Percentiles rank a stretch among this genome's conserved stretches.
These are phyloP conservation scores for Termitomyces sp. DNA, from an alignment of 768 basidiomycete species.

Conservation along the genomic window DNA sequence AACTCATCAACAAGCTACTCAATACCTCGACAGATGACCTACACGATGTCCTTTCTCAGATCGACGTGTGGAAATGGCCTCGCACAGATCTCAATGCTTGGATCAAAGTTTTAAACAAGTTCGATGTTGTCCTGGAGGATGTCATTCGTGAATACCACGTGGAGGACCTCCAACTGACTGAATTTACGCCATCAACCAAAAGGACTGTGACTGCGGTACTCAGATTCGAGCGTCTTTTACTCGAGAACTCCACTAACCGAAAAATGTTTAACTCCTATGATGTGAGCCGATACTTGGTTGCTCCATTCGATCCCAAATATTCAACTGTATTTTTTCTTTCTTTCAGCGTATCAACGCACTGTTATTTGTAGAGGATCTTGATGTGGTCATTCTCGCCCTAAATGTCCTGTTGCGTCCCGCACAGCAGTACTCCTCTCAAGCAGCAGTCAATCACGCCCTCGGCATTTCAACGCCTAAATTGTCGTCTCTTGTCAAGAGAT, in stretches of 20 bases:
- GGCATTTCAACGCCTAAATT: slow-evolving; percentile 79
- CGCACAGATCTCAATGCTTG: slow-evolving; percentile 96
- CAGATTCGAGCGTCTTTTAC: slow-evolving; percentile 80
- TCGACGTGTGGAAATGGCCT: slow-evolving; percentile 90
- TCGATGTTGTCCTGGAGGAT: slow-evolving; percentile 85
- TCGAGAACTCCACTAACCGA: slow-evolving; percentile 97
- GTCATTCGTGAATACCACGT: slow-evolving; percentile 83
- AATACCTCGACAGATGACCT: slow-evolving; percentile 71
- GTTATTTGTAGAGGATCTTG: slow-evolving; percentile 84
- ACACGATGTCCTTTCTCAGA: slow-evolving; percentile 57
- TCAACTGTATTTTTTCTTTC: slow-evolving; percentile 4
- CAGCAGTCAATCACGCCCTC: slow-evolving; percentile 78
- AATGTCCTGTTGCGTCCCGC: slow-evolving; percentile 88
- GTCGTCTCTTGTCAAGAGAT: slow-evolving; percentile 78
- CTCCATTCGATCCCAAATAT: slow-evolving; percentile 4
- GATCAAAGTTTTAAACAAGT: slow-evolving; percentile 94
- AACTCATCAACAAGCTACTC: slow-evolving; percentile 70
- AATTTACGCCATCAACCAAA: slow-evolving; percentile 76
- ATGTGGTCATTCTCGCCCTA: slow-evolving; percentile 79
- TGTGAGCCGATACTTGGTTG: slow-evolving; percentile 50
- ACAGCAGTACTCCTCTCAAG: slow-evolving; percentile 90
- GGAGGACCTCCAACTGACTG: slow-evolving; percentile 76
- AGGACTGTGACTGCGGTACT: slow-evolving; percentile 77
- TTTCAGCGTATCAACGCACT: slow-evolving; percentile 84
- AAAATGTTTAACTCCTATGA: slow-evolving; percentile 97